A percentile compares a stretch with the other conserved stretches of the same genome.
Conservation (phyloP, 2,329 filamentous ascomycete genomes). For the Arthroderma sp. region DNA sequence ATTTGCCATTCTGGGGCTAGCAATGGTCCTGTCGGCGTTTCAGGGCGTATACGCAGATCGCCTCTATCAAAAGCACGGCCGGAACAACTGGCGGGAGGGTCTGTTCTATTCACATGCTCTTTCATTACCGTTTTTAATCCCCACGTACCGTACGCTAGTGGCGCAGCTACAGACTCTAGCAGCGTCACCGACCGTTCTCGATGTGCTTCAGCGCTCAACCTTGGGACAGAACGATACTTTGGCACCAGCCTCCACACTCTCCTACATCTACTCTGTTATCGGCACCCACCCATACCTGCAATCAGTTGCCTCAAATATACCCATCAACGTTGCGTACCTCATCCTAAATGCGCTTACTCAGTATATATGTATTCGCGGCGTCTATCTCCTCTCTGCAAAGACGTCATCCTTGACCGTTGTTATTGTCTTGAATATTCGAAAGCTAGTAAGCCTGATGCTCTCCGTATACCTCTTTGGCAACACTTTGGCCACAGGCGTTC, state of each 20-base stretch:
- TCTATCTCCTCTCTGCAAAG: slow-evolving; percentile 81
- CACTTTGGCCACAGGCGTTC: slow-evolving; percentile 57
- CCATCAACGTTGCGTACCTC: slow-evolving; percentile 27
- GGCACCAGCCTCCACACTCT: slow-evolving; percentile 45
- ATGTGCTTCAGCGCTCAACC: slow-evolving; percentile 8
- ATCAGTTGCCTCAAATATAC: slow-evolving; percentile 17
- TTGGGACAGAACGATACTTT: slow-evolving; percentile 35
- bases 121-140: slow-evolving; percentile 33
- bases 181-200: slow-evolving; percentile 21
- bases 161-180: slow-evolving; percentile 24
- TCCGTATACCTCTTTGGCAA: slow-evolving; percentile 96
- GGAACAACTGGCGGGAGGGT: slow-evolving; percentile 79
- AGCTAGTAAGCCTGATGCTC: slow-evolving; percentile 76
- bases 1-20: slow-evolving; percentile 69
- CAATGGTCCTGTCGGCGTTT: slow-evolving; percentile 78
- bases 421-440: slow-evolving; percentile 89
- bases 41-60: slow-evolving; percentile 94
- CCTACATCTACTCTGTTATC: slow-evolving; percentile 1
- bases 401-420: slow-evolving; percentile 90
- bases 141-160: slow-evolving; percentile 22
- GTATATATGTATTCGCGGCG: slow-evolving; percentile 86
- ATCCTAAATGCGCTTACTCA: slow-evolving; percentile 61
- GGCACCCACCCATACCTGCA: slow-evolving; percentile 11
- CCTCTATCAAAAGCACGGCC: slow-evolving; percentile 72
- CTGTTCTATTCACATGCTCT: slow-evolving; percentile 72